Evolutionary conservation across 169 alveolate species (phyloP).

Genomic region (Plasmodium cynomolgi): DNA sequence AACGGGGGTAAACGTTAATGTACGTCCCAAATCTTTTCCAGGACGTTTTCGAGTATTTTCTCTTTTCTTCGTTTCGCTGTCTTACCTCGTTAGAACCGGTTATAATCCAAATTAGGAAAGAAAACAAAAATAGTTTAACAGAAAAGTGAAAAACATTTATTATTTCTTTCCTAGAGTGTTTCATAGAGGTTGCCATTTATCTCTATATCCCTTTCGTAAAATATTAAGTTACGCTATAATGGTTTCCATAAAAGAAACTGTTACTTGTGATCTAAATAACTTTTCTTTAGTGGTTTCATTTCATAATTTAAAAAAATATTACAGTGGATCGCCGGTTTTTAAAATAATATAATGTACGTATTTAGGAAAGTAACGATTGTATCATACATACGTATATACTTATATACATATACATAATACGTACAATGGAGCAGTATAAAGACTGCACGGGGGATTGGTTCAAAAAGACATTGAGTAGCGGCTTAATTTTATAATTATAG

Average conservation of each 20-base stretch:
- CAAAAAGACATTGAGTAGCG: background rate
- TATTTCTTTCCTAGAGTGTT: background rate
- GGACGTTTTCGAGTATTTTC: background rate
- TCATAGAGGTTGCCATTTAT: background rate
- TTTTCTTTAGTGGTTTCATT: background rate
- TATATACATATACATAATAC: background rate
- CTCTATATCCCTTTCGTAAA: constrained; percentile 11
- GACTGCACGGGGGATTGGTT: background rate
- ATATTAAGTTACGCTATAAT: constrained; percentile 2
- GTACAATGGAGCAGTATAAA: background rate
- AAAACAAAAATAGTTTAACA: background rate
- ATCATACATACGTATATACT: background rate
- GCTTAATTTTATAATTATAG: background rate
- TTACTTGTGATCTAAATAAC: background rate
- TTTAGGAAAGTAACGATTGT: background rate
- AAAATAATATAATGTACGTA: background rate
- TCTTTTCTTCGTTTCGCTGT: background rate
- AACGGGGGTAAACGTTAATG: background rate
- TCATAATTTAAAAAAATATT: background rate
- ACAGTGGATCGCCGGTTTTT: background rate
- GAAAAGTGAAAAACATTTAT: background rate
- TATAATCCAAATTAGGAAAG: background rate
- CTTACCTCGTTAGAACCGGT: constrained; percentile 17
- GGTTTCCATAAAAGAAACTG: constrained; percentile 20
- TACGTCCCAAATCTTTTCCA: background rate